Percentiles rank a stretch among this genome's conserved stretches.
Conservation (phyloP, 148 eudicot species). For the Cornus florida region DNA sequence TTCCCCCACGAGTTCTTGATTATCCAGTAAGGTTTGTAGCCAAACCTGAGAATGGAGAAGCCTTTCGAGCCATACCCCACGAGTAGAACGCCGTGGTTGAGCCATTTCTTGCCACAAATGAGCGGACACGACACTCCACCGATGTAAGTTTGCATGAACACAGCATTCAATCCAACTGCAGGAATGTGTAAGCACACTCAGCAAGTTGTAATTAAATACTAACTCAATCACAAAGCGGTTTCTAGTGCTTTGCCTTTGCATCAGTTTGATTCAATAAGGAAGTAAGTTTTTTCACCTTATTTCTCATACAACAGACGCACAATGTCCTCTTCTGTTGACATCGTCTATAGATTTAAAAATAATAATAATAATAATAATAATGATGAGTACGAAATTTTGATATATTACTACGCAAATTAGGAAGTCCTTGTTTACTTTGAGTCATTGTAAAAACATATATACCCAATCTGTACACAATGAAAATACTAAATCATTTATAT, state of each 20-base stretch:
- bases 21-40: conserved; percentile 77
- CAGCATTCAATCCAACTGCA: conserved; percentile 76
- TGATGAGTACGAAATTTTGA: no score
- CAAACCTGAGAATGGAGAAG: conserved; percentile 64
- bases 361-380: no score
- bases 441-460: background rate
- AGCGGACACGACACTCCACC: conserved; percentile 90
- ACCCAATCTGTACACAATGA: background rate
- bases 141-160: conserved; percentile 91
- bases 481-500: background rate
- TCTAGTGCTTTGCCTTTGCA: no score
- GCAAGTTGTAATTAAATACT: no score
- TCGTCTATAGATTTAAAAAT: no score
- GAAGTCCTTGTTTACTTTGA: no score
- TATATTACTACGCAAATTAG: no score
- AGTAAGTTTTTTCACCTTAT: no score
- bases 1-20: conserved; percentile 96
- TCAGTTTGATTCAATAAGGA: no score
- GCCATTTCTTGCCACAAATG: conserved; percentile 59
- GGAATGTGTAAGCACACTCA: background rate
- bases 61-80: conserved; percentile 82
- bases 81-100: conserved; percentile 79
- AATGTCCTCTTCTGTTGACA: background rate
- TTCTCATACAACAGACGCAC: no score
- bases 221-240: no score